phyloP scores from a whole-genome alignment of 441 rosid genomes.

The Cnidoscolus chayamansa region DNA sequence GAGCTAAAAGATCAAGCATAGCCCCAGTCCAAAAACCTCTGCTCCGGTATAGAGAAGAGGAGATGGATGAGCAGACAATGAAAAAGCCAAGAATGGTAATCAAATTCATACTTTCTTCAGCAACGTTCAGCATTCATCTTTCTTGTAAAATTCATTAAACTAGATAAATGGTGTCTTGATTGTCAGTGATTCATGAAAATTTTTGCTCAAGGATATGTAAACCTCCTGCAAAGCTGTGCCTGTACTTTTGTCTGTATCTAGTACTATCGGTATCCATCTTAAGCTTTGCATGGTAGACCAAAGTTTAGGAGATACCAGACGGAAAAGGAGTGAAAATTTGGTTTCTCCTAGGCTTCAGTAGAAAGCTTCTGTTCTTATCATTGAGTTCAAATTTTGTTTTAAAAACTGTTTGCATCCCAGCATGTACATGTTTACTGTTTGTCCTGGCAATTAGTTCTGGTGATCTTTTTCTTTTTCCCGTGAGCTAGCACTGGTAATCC shows the following conservation, averaged over 20 bases:
- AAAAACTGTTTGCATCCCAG: not conserved
- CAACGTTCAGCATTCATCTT: not conserved
- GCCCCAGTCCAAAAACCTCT: constrained; percentile 6
- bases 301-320: not conserved
- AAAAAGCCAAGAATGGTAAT: not conserved
- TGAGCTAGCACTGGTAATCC: not conserved
- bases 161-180: constrained; percentile 1
- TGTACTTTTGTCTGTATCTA: not conserved
- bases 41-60: not conserved
- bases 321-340: not conserved
- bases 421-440: not conserved
- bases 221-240: not conserved
- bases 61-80: constrained; percentile 2
- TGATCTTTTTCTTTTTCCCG: too few species aligned
- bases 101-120: not conserved
- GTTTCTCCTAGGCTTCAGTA: not conserved
- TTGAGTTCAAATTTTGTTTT: not conserved
- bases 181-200: not conserved
- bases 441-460: not conserved
- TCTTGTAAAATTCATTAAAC: constrained; percentile 9
- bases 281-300: not conserved
- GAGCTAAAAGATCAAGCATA: constrained; percentile 20
- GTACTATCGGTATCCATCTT: not conserved
- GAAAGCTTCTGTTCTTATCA: not conserved
- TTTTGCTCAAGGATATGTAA: not conserved